These are phyloP conservation scores for Trypanosoma grayi DNA, from an alignment of 208 protist species.

Conservation along the genomic window DNA sequence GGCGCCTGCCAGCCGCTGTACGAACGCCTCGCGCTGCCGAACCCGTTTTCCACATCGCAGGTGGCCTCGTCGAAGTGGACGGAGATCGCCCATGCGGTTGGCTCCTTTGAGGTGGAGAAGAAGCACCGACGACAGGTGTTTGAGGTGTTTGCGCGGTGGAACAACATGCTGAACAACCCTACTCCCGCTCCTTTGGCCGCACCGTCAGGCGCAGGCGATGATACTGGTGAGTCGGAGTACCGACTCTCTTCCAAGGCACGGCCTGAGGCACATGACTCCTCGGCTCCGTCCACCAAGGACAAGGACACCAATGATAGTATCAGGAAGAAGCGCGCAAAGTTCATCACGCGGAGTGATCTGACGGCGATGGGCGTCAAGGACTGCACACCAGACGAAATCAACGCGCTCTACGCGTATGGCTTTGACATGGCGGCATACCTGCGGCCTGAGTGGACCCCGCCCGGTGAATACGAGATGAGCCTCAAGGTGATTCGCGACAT, in stretches of 20 bases:
- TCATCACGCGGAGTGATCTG: slow-evolving; percentile 61
- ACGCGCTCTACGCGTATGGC: slow-evolving; percentile 59
- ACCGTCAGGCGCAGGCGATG: too few relatives aligned
- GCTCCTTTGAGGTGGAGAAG: slow-evolving; percentile 62
- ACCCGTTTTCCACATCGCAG: slow-evolving; percentile 45
- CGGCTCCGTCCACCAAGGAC: too few relatives aligned
- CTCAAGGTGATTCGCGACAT: slow-evolving; percentile 63
- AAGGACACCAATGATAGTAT: not conserved
- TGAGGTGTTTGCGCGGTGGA: slow-evolving; percentile 76
- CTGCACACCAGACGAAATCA: slow-evolving; percentile 80
- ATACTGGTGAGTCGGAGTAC: too few relatives aligned
- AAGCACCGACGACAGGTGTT: slow-evolving; percentile 73
- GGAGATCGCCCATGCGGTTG: slow-evolving; percentile 60
- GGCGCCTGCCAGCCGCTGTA: slow-evolving; percentile 62
- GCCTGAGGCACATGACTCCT: too few relatives aligned
- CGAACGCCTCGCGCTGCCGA: slow-evolving; percentile 50
- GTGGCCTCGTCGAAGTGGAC: slow-evolving; percentile 73
- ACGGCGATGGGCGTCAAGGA: slow-evolving; percentile 55
- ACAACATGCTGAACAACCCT: slow-evolving; percentile 13
- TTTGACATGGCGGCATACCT: slow-evolving; percentile 81
- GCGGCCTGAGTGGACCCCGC: slow-evolving; percentile 32
- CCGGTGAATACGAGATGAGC: slow-evolving; percentile 35
- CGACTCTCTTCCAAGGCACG: too few relatives aligned
- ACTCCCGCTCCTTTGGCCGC: not conserved
- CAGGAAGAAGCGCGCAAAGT: slow-evolving; percentile 3